Base-by-base conservation (phyloP, 192 early-diverging fungal genomes). In the Pecoramyces ruminantium region DNA sequence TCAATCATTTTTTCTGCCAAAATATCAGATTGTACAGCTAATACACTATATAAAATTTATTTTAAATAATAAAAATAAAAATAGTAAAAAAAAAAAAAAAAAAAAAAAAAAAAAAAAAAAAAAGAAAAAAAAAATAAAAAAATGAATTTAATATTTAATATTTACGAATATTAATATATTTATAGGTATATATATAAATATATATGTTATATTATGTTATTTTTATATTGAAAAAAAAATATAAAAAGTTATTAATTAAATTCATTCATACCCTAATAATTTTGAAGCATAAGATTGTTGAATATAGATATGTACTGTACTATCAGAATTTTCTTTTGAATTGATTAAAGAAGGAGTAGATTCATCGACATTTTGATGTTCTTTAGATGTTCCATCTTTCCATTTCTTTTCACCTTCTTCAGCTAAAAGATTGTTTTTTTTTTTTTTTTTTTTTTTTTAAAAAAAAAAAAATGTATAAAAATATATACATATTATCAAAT, bases 201-300 rank as follows among this genome's bases (percentile, higher is more conserved):
- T 34, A 34, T 34, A 34, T 34, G 11, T 34, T 34, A 34, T 34
- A 11, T 11, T n/a, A n/a, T n/a, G n/a, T n/a, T n/a, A n/a, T n/a
- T n/a, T n/a, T n/a, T n/a, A n/a, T n/a, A n/a, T n/a, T n/a, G n/a
- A n/a, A n/a, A n/a, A n/a, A n/a, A n/a, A n/a, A n/a, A n/a, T n/a
- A n/a, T n/a, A n/a, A n/a, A n/a, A n/a, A n/a, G n/a, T n/a, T n/a
- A n/a, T n/a, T n/a, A n/a, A n/a, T n/a, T n/a, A n/a, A n/a, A n/a
- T n/a, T n/a, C n/a, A n/a, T n/a, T n/a, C n/a, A n/a, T 81, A 90
- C 90, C 90, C 89, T 21, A 91, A 80, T 4, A 91, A 80, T 77
- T 88, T 88, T 2, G 90, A 86, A 13, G 89, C 88, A 81, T 91
- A 91, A 4, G 89, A 85, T 83, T 91, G 90, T 80, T 91, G 90